phyloP scores from a whole-genome alignment of 2,329 filamentous ascomycete genomes.

The Phaeosphaeriaceae sp. region DNA sequence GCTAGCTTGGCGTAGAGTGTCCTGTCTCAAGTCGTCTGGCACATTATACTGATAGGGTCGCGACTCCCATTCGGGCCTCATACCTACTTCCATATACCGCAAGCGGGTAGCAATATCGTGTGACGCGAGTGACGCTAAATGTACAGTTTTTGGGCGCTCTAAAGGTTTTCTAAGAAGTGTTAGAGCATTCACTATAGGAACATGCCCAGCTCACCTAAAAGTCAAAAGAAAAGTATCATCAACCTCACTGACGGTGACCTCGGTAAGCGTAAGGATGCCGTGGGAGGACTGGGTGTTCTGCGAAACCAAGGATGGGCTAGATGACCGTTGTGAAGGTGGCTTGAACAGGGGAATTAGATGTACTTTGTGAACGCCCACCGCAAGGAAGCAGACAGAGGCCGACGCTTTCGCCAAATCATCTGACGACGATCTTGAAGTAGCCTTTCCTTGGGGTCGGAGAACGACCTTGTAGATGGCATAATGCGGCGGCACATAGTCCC shows the following conservation, averaged over 20 bases:
- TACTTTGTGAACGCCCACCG: conserved; percentile 71
- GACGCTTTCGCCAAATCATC: conserved; percentile 71
- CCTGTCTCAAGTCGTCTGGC: conserved; percentile 55
- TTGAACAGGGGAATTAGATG: conserved; percentile 72
- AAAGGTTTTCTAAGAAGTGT: conserved; percentile 56
- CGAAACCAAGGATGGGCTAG: conserved; percentile 60
- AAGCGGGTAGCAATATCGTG: conserved; percentile 69
- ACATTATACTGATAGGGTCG: conserved; percentile 68
- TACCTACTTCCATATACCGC: conserved; percentile 65
- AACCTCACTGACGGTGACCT: conserved; percentile 63
- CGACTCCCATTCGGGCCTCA: conserved; percentile 70
- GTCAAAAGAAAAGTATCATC: conserved; percentile 72
- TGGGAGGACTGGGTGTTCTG: conserved; percentile 61
- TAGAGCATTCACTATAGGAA: conserved; percentile 1
- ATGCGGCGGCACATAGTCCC: conserved; percentile 71
- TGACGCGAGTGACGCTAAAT: conserved; percentile 68
- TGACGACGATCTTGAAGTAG: conserved; percentile 62
- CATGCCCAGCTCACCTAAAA: conserved; percentile 57
- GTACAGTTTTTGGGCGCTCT: conserved; percentile 61
- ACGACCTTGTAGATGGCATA: conserved; percentile 74
- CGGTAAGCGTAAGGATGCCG: conserved; percentile 68
- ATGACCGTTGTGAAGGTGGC: conserved; percentile 58
- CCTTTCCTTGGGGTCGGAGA: conserved; percentile 65
- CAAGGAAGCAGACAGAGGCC: conserved; percentile 71
- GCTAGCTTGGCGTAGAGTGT: conserved; percentile 41